Base-by-base conservation (phyloP, 257 asterid species). In the Scutellaria minor region DNA sequence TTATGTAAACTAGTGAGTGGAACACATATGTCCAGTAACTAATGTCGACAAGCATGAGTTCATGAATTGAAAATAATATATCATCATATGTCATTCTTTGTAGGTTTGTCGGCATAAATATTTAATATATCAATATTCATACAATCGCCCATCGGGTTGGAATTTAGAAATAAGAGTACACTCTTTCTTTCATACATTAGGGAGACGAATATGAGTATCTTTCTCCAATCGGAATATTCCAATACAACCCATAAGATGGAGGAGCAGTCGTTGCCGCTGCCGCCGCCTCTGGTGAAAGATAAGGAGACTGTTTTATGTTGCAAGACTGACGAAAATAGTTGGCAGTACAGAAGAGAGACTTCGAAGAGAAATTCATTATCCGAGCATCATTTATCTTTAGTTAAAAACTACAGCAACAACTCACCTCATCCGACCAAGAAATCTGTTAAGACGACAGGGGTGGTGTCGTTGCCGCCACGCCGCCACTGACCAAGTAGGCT, bases 301-400 rank as follows among this genome's bases (percentile, higher is more conserved):
- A 82, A 64, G 6, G 51, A 37, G 2, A 20, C 5, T 7, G 10
- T 18, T 0, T 7, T 72, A 14, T 83, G 95, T 54, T 62, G 79
- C 71, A 88, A 88, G 60, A 89, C 79, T 0, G 96, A 83, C 10
- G 95, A 90, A 0, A 85, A 86, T 77, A 87, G 84, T 50, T 86
- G 90, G 92, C 86, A 84, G 50, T 88, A 90, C 77, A 68, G 68
- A 58, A 73, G 74, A 6, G 79, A 76, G 73, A 90, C 86, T 1
- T 69, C 76, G 0, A 14, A 54, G 9, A 87, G 84, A 2, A 77
- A 75, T 47, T 22, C 86, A 2, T 72, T 81, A n/a, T 86, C 93
- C 62, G 82, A 86, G 41, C 88, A 83, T 61, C 92, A 89, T 50
- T 65, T 80, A 1, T 41, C 83, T 20, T 58, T 67, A 31, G 62